phyloP scores from a whole-genome alignment of 129 eudicot species.

The Glebionis coronaria region DNA sequence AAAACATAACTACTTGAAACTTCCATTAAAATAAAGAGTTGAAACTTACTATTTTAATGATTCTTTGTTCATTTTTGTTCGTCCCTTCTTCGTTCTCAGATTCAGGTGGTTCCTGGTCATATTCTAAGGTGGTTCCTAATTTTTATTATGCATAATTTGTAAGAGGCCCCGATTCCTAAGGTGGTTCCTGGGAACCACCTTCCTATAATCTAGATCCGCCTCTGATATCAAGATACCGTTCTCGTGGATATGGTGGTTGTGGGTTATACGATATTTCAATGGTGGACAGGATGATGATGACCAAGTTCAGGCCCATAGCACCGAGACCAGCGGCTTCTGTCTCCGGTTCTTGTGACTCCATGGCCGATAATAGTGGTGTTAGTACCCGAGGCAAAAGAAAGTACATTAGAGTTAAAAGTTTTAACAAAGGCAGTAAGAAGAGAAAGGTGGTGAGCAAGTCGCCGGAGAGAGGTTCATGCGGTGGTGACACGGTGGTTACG shows the following conservation, averaged over 20 bases:
- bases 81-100: no score
- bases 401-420: slow-evolving; percentile 22
- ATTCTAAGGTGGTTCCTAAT: no score
- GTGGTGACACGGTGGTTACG: slow-evolving; percentile 38
- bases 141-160: no score
- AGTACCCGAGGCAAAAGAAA: slow-evolving; percentile 37
- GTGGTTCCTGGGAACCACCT: no score
- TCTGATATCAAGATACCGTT: slow-evolving; percentile 5
- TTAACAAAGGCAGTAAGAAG: slow-evolving; percentile 11
- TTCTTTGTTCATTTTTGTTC: no score
- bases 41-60: no score
- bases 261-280: slow-evolving; percentile 38
- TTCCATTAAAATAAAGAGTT: no score
- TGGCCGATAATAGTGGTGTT: slow-evolving; percentile 20
- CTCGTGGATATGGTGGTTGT: slow-evolving; percentile 49
- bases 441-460: slow-evolving; percentile 25
- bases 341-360: slow-evolving; percentile 31
- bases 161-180: no score
- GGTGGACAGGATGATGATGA: slow-evolving; percentile 57
- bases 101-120: no score
- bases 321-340: slow-evolving; percentile 53
- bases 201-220: no score
- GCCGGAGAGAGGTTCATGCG: slow-evolving; percentile 10
- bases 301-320: slow-evolving; percentile 63
- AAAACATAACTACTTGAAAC: no score